phyloP scores from a whole-genome alignment of 2,329 filamentous ascomycete genomes.

The Colletotrichum coccodes region DNA sequence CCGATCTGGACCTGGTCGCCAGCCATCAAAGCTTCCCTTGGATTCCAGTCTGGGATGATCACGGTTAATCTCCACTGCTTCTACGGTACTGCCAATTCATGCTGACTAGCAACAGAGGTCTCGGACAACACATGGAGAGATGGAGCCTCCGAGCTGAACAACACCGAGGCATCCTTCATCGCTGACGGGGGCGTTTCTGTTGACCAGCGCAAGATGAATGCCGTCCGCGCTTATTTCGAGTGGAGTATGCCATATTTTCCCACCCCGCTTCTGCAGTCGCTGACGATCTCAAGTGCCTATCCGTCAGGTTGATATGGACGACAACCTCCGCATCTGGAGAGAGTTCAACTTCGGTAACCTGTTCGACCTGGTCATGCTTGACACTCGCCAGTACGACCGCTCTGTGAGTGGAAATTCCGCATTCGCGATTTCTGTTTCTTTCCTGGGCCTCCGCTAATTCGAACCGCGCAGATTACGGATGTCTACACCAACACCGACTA shows the following conservation, averaged over 20 bases:
- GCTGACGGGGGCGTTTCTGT: slow-evolving; percentile 69
- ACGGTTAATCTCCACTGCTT: slow-evolving; percentile 57
- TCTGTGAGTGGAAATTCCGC: background rate
- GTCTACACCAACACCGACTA: slow-evolving; percentile 70
- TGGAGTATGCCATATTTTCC: slow-evolving; percentile 50
- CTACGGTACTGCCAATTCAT: accelerated
- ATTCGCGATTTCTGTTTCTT: too few relatives aligned
- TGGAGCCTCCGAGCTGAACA: slow-evolving; percentile 69
- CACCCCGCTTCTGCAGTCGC: background rate
- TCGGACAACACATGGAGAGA: slow-evolving; percentile 74
- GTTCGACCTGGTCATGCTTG: slow-evolving; percentile 75
- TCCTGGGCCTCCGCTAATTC: background rate
- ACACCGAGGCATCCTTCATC: slow-evolving; percentile 74
- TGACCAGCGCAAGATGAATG: slow-evolving; percentile 80
- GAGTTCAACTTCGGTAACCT: slow-evolving; percentile 73
- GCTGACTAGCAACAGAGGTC: slow-evolving; percentile 50
- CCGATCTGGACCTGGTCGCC: slow-evolving; percentile 52
- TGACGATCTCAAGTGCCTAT: slow-evolving; percentile 19
- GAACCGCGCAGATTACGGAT: slow-evolving; percentile 38
- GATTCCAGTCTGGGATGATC: slow-evolving; percentile 59
- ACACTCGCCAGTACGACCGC: slow-evolving; percentile 76
- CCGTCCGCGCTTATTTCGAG: slow-evolving; percentile 76
- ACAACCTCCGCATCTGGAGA: slow-evolving; percentile 76
- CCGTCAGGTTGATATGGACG: slow-evolving; percentile 72
- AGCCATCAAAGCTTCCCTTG: slow-evolving; percentile 53